Evolutionary conservation across 441 rosid genomes (phyloP), one percentile per base, ranked within the genome.

Genomic region (Croton setiger): DNA sequence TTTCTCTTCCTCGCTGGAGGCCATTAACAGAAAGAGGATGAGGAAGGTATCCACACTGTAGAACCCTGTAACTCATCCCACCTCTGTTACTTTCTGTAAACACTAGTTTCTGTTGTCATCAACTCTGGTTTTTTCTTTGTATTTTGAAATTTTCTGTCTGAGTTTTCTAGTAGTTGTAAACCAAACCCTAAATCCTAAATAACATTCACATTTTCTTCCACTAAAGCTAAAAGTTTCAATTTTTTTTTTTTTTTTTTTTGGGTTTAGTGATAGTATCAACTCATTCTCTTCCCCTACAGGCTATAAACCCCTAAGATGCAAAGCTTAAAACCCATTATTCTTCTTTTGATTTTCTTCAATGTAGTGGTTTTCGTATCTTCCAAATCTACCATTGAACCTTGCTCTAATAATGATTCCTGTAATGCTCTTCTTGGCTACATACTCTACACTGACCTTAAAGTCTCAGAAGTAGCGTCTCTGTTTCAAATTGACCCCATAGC

Each of bases 321-420:
- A 43, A 63, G 11, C 56, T 47, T 59, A 5, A 68, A 63, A 63
- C 36, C 45, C 36, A 14, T 68, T 1, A 7, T 63, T 10, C 18
- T 73, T 23, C 47, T 77, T 65, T 61, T 85, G 33, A n/a, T 83
- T 72, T n/a, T 88, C 56, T 17, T 78, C 81, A 84, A 72, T 81
- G 87, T 75, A 47, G 78, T 71, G 49, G 69, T 76, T 44, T 45
- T 59, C 0, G 88, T 82, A 20, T 66, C 70, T 4, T 60, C 96
- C 45, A 93, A 93, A 79, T 93, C 98, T 18, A 91, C 97, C n/a
- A 91, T 93, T 12, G 97, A 93, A 79, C 95, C 98, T 4, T 93
- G 97, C 75, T 85, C 98, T 5, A 89, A 80, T 75, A 83, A 85
- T 21, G 88, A 88, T 75, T 77, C 91, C 45, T 93, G 98, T 81